Evolutionary conservation across 1,139 yeast species (phyloP).

Genomic region (Pichia sp.): DNA sequence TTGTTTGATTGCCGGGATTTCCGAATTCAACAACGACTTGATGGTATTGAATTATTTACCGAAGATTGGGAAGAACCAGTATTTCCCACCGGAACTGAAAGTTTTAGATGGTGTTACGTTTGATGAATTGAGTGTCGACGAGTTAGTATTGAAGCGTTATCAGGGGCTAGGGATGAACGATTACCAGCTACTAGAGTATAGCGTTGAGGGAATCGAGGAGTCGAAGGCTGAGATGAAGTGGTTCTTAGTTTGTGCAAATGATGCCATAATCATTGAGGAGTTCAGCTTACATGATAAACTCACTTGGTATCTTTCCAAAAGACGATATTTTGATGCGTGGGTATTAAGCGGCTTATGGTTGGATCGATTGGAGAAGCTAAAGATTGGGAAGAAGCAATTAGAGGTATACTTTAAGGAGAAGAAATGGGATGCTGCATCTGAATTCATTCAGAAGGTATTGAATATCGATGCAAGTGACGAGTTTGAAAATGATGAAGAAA

Average conservation of each 20-base stretch:
- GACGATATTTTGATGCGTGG: slow-evolving; percentile 68
- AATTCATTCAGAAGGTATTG: slow-evolving; percentile 44
- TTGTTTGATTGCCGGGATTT: slow-evolving; percentile 70
- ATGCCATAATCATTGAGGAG: slow-evolving; percentile 68
- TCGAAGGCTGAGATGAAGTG: slow-evolving; percentile 38
- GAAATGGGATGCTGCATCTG: slow-evolving; percentile 56
- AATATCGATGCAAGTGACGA: slow-evolving; percentile 33
- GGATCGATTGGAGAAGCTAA: slow-evolving; percentile 46
- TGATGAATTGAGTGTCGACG: slow-evolving; percentile 80
- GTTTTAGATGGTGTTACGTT: slow-evolving; percentile 63
- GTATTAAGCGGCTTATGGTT: slow-evolving; percentile 58
- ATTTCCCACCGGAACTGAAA: slow-evolving; percentile 64
- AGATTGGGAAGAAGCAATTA: slow-evolving; percentile 61
- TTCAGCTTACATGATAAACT: slow-evolving; percentile 63
- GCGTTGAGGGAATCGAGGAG: not conserved
- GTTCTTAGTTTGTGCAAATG: slow-evolving; percentile 73
- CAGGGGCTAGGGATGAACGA: slow-evolving; percentile 74
- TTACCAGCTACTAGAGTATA: slow-evolving; percentile 48
- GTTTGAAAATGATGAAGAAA: slow-evolving; percentile 7
- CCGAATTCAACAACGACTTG: slow-evolving; percentile 62
- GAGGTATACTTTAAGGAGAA: slow-evolving; percentile 47
- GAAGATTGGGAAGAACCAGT: slow-evolving; percentile 28
- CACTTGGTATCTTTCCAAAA: slow-evolving; percentile 63
- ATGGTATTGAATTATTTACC: slow-evolving; percentile 56
- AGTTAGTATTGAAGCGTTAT: slow-evolving; percentile 58